phyloP scores from a whole-genome alignment of 306 rosid species.

The Quercus dentata region DNA sequence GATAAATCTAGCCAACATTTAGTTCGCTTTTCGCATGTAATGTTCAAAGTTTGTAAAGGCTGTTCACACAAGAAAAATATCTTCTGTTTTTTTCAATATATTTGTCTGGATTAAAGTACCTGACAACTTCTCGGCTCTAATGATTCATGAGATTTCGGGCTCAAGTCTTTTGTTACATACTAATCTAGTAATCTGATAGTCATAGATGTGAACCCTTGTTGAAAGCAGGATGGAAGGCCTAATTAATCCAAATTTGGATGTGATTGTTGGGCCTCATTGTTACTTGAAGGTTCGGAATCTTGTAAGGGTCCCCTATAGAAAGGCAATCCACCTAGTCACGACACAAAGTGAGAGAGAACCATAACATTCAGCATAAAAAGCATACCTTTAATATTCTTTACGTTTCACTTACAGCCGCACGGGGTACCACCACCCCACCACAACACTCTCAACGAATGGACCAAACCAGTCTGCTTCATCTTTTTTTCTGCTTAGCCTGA shows the following conservation, averaged over 20 bases:
- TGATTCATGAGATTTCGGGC: no score
- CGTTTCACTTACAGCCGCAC: background rate
- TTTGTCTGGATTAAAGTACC: no score
- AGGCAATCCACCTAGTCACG: background rate
- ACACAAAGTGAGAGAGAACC: background rate
- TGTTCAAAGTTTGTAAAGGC: background rate
- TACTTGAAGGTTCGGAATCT: background rate
- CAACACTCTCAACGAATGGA: background rate
- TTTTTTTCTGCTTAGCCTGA: background rate
- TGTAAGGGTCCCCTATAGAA: background rate
- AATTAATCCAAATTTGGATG: background rate
- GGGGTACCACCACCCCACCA: background rate
- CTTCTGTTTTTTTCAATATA: background rate
- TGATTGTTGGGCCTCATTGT: background rate
- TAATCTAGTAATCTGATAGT: background rate
- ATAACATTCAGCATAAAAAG: background rate
- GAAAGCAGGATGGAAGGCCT: background rate
- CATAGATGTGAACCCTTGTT: background rate
- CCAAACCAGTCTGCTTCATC: slow-evolving; percentile 13
- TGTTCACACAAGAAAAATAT: background rate
- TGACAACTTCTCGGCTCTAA: no score
- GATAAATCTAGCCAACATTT: background rate
- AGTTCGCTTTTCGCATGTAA: background rate
- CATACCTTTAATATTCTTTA: background rate
- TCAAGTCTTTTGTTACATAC: background rate